A percentile compares a stretch with the other conserved stretches of the same genome.
phyloP scores from a whole-genome alignment of 495 filamentous ascomycete genomes.

The Aspergillus olivimuriae region DNA sequence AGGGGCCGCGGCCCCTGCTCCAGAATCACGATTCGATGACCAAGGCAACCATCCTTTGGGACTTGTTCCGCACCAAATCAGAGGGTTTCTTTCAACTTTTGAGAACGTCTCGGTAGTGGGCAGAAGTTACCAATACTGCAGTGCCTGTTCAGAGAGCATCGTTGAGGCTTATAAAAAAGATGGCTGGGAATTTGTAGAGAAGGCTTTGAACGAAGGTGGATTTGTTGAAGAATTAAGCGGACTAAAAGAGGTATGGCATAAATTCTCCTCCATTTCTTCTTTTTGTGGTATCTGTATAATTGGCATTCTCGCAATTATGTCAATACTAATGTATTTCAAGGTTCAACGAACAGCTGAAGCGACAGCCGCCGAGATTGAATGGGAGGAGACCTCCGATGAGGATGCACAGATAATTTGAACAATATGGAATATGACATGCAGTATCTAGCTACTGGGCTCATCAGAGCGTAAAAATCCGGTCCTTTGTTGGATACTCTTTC shows the following conservation, averaged over 20 bases:
- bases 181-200: constrained; percentile 86
- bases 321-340: constrained; percentile 29
- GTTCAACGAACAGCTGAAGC: constrained; percentile 73
- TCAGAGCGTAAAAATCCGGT: neutral
- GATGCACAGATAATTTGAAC: constrained; percentile 26
- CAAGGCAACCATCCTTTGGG: constrained; percentile 74
- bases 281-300: neutral
- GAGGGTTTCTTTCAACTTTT: constrained; percentile 83
- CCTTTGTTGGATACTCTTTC: constrained; percentile 15
- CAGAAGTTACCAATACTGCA: constrained; percentile 81
- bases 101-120: constrained; percentile 78
- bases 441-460: neutral
- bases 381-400: constrained; percentile 52
- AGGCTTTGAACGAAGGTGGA: constrained; percentile 73
- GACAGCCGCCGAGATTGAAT: constrained; percentile 53
- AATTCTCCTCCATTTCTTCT: neutral
- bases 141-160: constrained; percentile 79
- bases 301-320: neutral
- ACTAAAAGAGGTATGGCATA: constrained; percentile 64
- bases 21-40: constrained; percentile 43
- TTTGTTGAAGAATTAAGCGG: constrained; percentile 90
- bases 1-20: too few relatives aligned
- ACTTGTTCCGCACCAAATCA: constrained; percentile 84
- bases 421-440: too few relatives aligned
- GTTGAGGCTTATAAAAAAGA: constrained; percentile 61